Evolutionary conservation across 805 yeast genomes (phyloP).

Genomic region (Kuraishia cidri): DNA sequence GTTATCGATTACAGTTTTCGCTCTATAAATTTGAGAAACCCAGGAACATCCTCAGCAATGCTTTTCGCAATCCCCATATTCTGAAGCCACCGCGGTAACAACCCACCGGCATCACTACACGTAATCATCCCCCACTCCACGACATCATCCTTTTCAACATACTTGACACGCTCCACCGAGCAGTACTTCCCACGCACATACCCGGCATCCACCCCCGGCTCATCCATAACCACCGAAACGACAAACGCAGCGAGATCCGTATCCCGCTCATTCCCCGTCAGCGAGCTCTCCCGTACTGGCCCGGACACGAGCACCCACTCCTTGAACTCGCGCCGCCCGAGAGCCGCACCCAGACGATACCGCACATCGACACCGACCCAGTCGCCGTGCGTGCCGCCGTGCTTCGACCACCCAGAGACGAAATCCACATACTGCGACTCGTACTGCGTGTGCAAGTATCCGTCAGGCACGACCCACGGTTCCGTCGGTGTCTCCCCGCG

Average conservation of each 20-base stretch:
- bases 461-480: no score
- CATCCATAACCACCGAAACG: not conserved
- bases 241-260: not conserved
- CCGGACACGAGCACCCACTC: constrained; percentile 20
- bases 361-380: constrained; percentile 22
- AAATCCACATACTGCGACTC: no score
- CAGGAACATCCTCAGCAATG: constrained; percentile 28
- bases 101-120: constrained; percentile 28
- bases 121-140: constrained; percentile 28
- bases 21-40: constrained; percentile 13
- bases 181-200: constrained; percentile 22
- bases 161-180: constrained; percentile 23
- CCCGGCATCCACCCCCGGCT: constrained; percentile 4
- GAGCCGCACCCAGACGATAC: constrained; percentile 25
- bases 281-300: constrained; percentile 7
- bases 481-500: no score
- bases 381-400: no score
- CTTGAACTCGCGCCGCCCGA: constrained; percentile 25
- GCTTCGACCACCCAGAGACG: no score
- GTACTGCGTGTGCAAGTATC: no score
- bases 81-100: constrained; percentile 29
- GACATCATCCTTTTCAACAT: constrained; percentile 7
- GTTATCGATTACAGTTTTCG: no score
- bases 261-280: not conserved
- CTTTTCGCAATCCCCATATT: constrained; percentile 27